Percentiles rank a stretch among this genome's conserved stretches.
phyloP scores from a whole-genome alignment of 345 rosid genomes.

The Populus nigra region DNA sequence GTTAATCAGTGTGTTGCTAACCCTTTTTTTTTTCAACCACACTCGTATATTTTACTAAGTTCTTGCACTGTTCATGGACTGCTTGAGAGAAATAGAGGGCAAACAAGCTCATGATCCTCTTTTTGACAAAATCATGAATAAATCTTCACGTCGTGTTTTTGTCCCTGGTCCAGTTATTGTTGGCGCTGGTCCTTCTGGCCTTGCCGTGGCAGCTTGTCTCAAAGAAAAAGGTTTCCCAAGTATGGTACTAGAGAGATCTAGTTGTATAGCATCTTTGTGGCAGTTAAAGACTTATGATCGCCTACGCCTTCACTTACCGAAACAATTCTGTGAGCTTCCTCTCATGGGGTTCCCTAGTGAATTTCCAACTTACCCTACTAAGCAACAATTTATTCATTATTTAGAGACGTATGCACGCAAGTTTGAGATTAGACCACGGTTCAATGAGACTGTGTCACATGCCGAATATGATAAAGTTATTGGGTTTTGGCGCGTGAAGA shows the following conservation, averaged over 20 bases:
- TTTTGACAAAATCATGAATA: slow-evolving; percentile 27
- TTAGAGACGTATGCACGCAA: slow-evolving; percentile 16
- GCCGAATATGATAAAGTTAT: slow-evolving; percentile 37
- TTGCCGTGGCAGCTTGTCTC: slow-evolving; percentile 32
- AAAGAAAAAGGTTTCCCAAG: slow-evolving; percentile 18
- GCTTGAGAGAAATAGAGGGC: slow-evolving; percentile 68
- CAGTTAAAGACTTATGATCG: slow-evolving; percentile 31
- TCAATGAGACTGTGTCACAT: slow-evolving; percentile 40
- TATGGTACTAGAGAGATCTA: slow-evolving; percentile 24
- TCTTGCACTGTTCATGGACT: slow-evolving; percentile 38
- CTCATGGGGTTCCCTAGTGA: slow-evolving; percentile 19
- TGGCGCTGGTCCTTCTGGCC: slow-evolving; percentile 30
- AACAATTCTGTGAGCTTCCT: slow-evolving; percentile 35
- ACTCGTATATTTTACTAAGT: not conserved
- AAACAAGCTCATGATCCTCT: slow-evolving; percentile 74
- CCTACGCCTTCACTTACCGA: slow-evolving; percentile 32
- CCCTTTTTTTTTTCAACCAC: not conserved
- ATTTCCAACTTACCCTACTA: slow-evolving; percentile 28
- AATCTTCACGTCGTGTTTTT: slow-evolving; percentile 27
- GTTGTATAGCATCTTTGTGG: slow-evolving; percentile 33
- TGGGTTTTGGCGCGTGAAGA: slow-evolving; percentile 47
- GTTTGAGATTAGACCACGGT: slow-evolving; percentile 34
- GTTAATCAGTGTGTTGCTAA: not conserved
- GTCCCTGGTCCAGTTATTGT: slow-evolving; percentile 32
- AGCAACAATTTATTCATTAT: slow-evolving; percentile 24